phyloP scores from a whole-genome alignment of 202 grass and related monocot genomes.

The Carex arenaria region DNA sequence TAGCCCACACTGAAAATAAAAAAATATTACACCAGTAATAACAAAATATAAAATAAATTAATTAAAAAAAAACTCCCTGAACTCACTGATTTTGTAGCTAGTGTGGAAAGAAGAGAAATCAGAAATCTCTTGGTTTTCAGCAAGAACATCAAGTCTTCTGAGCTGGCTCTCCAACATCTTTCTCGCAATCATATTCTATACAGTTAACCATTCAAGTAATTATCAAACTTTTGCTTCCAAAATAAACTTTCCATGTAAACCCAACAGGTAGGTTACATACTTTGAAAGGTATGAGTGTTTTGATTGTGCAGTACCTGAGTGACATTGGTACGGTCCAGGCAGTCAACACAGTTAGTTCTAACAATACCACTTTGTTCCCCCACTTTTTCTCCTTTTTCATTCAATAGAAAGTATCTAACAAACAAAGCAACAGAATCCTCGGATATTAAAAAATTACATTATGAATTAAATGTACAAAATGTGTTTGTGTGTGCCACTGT shows the following conservation, averaged over 20 bases:
- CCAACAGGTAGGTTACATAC: background rate
- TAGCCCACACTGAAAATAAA: conserved; percentile 78
- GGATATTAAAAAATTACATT: conserved; percentile 15
- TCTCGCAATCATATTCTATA: conserved; percentile 89
- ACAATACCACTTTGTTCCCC: conserved; percentile 58
- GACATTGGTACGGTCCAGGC: conserved; percentile 97
- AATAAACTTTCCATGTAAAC: background rate
- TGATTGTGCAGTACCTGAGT: conserved; percentile 60
- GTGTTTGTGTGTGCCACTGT: background rate
- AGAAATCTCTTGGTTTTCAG: conserved; percentile 41
- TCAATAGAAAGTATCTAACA: conserved; percentile 71
- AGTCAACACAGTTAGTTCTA: conserved; percentile 95
- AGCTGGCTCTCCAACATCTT: conserved; percentile 84
- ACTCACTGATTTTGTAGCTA: conserved; percentile 89
- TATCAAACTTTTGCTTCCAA: background rate
- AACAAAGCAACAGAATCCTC: conserved; percentile 11
- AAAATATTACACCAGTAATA: conserved; percentile 13
- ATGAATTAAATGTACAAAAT: background rate
- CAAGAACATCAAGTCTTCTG: conserved; percentile 50
- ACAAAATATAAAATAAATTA: conserved; percentile 22
- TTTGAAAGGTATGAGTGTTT: background rate
- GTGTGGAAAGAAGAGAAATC: conserved; percentile 66
- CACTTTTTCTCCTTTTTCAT: conserved; percentile 61
- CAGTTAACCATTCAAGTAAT: conserved; percentile 2
- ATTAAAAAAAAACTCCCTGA: background rate